Evolutionary conservation across 345 rosid genomes (phyloP).

Genomic region (Citrus maxima): DNA sequence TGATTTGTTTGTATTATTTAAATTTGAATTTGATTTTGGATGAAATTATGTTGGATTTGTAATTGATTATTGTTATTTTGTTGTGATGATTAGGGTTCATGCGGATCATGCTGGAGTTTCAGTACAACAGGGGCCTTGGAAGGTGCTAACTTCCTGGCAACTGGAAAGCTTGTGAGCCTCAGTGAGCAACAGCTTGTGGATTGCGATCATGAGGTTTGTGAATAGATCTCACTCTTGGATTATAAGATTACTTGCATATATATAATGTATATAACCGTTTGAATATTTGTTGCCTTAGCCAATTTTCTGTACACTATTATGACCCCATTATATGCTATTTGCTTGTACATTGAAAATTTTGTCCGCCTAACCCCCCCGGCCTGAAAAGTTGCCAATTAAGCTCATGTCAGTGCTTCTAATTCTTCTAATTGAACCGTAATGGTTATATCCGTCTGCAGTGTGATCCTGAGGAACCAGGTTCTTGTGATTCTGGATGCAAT

Average conservation of each 20-base stretch:
- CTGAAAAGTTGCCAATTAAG: too few species aligned
- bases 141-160: conserved; percentile 88
- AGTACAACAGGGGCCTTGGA: conserved; percentile 95
- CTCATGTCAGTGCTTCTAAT: not conserved
- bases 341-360: not conserved
- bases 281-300: not conserved
- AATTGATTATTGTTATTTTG: not conserved
- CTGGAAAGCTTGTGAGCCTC: conserved; percentile 89
- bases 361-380: too few species aligned
- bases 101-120: conserved; percentile 99
- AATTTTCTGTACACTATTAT: not conserved
- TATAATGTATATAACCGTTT: too few species aligned
- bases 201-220: conserved; percentile 85
- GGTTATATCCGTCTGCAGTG: conserved; percentile 45
- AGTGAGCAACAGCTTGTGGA: conserved; percentile 99
- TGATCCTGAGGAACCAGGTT: conserved; percentile 75
- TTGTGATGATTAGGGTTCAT: conserved; percentile 58
- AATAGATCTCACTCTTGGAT: not conserved
- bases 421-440: not conserved
- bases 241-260: too few species aligned
- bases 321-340: too few species aligned
- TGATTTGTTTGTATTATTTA: not conserved
- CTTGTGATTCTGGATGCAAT: conserved; percentile 86
- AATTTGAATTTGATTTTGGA: not conserved
- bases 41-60: not conserved